Base-by-base conservation (phyloP, 208 protist species). In the Crithidia brevicula region DNA sequence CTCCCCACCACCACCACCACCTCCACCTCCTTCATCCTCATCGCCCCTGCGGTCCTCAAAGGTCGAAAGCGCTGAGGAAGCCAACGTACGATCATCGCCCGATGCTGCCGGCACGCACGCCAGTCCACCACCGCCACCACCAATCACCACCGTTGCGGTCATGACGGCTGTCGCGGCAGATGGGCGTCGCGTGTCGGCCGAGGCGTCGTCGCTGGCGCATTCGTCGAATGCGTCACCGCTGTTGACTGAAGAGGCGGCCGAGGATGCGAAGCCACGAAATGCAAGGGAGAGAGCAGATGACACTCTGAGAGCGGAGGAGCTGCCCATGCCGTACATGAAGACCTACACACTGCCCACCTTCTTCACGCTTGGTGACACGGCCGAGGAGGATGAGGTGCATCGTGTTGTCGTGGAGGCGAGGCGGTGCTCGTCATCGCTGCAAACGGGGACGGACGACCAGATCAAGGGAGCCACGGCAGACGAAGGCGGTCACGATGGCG, bases 281-380 rank as follows among this genome's bases (percentile, higher is more conserved):
- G n/a, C n/a, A n/a, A n/a, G n/a, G n/a, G n/a, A 40, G 10, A 40
- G 36, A 7, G 36, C 36, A 40, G 36, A 7, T 13, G 36, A 7
- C 1, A 40, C 36, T 13, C 8, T 13, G 10, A 40, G 10, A 40
- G 36, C 36, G 15, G 36, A 40, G 7, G 50, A 38, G 13, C 28
- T 6, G 50, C 28, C 28, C 7, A 22, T 16, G 23, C 30, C 50
- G 25, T 56, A 38, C 50, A 25, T 10, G 18, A 20, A 23, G 15
- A 38, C 50, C 9, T 56, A 56, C 30, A 38, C 50, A 6, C 50
- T 56, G 28, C 50, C 50, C 30, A 56, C 50, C 7, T 56, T 56
- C 30, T 33, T 18, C 30, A 56, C 50, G 13, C n/a, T 36, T 6
- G 31, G 23, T 11, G 52, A 38, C 28, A 18, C 11, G 28, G 6